A percentile compares a stretch with the other conserved stretches of the same genome.
Conservation (phyloP, 208 protist species). For the Leishmania amazonensis region DNA sequence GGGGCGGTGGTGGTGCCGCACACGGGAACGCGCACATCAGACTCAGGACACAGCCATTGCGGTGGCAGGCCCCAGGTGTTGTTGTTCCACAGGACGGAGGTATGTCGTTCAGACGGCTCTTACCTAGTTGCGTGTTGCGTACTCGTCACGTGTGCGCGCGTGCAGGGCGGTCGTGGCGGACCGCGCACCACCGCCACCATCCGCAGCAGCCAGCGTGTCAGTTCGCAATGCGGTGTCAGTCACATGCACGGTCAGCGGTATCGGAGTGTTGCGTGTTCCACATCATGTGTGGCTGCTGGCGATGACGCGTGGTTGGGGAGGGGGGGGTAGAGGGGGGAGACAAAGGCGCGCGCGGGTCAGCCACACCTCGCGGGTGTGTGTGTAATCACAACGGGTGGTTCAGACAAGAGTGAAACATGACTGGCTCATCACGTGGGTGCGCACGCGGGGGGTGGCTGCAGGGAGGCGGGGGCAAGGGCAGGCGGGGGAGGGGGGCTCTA, state of each 20-base stretch:
- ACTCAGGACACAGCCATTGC: conserved; percentile 25
- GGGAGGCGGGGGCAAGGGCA: not conserved
- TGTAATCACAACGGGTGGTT: conserved; percentile 8
- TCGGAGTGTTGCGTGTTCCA: conserved; percentile 37
- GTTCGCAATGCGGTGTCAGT: conserved; percentile 27
- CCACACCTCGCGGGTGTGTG: conserved; percentile 9
- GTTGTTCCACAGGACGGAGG: conserved; percentile 25
- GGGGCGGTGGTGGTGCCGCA: not conserved
- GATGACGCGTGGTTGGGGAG: not conserved
- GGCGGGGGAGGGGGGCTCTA: not conserved
- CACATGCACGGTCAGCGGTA: conserved; percentile 36
- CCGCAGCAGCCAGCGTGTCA: conserved; percentile 15
- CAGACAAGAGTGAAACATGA: conserved; percentile 19
- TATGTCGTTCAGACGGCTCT: conserved; percentile 39
- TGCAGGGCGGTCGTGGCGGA: not conserved
- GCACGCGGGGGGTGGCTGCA: not conserved
- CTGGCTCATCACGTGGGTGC: conserved; percentile 8
- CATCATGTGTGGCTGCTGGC: conserved; percentile 27
- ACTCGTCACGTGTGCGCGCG: conserved; percentile 28
- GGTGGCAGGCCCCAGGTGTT: conserved; percentile 27
- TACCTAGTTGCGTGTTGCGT: conserved; percentile 26
- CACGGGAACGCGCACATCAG: conserved; percentile 4
- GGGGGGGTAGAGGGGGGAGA: not conserved
- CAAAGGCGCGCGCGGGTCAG: not conserved
- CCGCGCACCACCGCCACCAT: not conserved